Evolutionary conservation across 148 eudicot species (phyloP).

Genomic region (Limonium bicolor): DNA sequence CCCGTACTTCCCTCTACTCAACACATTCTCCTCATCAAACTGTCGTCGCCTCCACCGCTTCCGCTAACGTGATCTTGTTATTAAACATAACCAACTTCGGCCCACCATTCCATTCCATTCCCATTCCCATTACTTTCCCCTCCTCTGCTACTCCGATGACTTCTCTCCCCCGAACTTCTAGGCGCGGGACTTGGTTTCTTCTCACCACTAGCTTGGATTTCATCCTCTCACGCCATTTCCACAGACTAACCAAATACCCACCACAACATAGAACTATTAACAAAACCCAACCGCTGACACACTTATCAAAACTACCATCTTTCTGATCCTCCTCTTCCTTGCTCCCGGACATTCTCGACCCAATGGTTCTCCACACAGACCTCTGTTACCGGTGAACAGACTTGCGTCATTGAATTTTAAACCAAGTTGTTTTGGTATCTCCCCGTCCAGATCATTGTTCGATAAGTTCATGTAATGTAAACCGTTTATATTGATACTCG

Average conservation of each 20-base stretch:
- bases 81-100: slow-evolving; percentile 83
- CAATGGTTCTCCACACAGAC: slow-evolving; percentile 60
- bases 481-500: slow-evolving; percentile 25
- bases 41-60: slow-evolving; percentile 76
- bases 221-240: slow-evolving; percentile 56
- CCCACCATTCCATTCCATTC: slow-evolving; percentile 25
- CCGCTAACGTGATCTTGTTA: slow-evolving; percentile 55
- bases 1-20: slow-evolving; percentile 53
- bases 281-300: slow-evolving; percentile 30
- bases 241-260: slow-evolving; percentile 31
- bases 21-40: slow-evolving; percentile 69
- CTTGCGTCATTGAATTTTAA: slow-evolving; percentile 35
- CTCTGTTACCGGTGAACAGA: slow-evolving; percentile 23
- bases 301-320: slow-evolving; percentile 26
- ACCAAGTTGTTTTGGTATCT: slow-evolving; percentile 44
- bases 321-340: slow-evolving; percentile 21
- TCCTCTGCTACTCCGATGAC: slow-evolving; percentile 42
- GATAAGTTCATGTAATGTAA: slow-evolving; percentile 50
- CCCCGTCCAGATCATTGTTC: slow-evolving; percentile 46
- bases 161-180: slow-evolving; percentile 39
- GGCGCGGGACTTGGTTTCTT: slow-evolving; percentile 60
- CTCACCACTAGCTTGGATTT: slow-evolving; percentile 25
- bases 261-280: slow-evolving; percentile 44
- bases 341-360: slow-evolving; percentile 21
- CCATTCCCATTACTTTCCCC: too few species aligned